Evolutionary conservation across 2,329 filamentous ascomycete genomes (phyloP), one percentile per base, ranked within the genome.

Genomic region (Leptosphaerulina australis): DNA sequence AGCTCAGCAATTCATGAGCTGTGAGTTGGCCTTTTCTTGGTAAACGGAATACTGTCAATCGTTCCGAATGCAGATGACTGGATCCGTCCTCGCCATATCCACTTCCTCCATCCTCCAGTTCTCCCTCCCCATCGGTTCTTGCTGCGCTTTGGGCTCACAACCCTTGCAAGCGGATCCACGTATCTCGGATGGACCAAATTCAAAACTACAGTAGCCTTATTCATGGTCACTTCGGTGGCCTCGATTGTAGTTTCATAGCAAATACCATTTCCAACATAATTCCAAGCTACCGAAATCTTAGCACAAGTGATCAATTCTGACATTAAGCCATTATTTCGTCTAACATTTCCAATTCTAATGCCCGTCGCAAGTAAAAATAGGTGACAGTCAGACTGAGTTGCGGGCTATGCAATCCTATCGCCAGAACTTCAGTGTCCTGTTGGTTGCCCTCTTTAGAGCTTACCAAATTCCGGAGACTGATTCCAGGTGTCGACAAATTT

Each of bases 191-290:
- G 10, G 14, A 52, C 9, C 3, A 25, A 11, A n/a, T 45, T 8
- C 48, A 40, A 15, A 53, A 53, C 22, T 53, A 56, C 25, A 49
- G 48, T 20, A 56, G 53, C 24, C 36, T 52, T 14, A 8, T 56
- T 11, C 44, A 49, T 1, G 53, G 45, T 20, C 53, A 44, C n/a
- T 28, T 56, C 2, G 37, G 40, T 18, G 53, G 44, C 17, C 22
- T 52, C 1, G 18, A 53, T 30, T 49, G 48, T 9, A 14, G 15
- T 10, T 41, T 46, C 15, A 20, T 15, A 17, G 53, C 48, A 3
- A 55, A 55, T 25, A 55, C 46, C 3, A 46, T 40, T 2, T 37
- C 37, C 43, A 37, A 25, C 10, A 36, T 45, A 9, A 29, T 24
- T 20, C 29, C 43, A 7, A 45, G 43, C 25, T 45, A 45, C 17